phyloP scores from a whole-genome alignment of 257 asterid species.

The Solanum infundibuliforme region DNA sequence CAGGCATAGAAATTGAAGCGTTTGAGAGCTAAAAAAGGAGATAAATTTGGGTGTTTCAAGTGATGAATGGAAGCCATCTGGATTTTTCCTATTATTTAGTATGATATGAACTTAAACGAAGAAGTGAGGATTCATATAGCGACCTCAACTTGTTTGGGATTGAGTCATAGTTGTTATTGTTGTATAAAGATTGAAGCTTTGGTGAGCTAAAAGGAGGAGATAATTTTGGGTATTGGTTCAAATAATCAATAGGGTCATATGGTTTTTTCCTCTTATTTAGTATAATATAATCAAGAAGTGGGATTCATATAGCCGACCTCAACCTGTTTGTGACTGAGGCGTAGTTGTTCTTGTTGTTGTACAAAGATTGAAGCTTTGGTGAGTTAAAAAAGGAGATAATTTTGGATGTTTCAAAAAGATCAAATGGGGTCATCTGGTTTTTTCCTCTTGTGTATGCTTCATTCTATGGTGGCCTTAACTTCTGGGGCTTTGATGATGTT shows the following conservation, averaged over 20 bases:
- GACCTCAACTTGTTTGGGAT: background rate
- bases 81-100: slow-evolving; percentile 16
- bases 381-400: background rate
- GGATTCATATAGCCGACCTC: background rate
- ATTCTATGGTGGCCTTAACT: slow-evolving; percentile 64
- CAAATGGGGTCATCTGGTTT: slow-evolving; percentile 66
- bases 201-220: background rate
- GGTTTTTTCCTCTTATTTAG: slow-evolving; percentile 21
- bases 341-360: background rate
- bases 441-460: slow-evolving; percentile 60
- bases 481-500: slow-evolving; percentile 87
- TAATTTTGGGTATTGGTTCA: background rate
- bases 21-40: slow-evolving; percentile 1
- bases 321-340: background rate
- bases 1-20: slow-evolving; percentile 16
- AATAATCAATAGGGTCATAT: slow-evolving; percentile 27
- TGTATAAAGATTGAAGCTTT: slow-evolving; percentile 11
- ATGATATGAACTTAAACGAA: background rate
- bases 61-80: slow-evolving; percentile 23
- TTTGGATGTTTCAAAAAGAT: background rate
- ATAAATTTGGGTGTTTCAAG: background rate
- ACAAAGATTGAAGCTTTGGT: slow-evolving; percentile 9
- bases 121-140: background rate
- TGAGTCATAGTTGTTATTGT: background rate
- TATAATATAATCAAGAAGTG: background rate